Base-by-base conservation (phyloP, 1,139 yeast genomes). In the Taphrina pruni region DNA sequence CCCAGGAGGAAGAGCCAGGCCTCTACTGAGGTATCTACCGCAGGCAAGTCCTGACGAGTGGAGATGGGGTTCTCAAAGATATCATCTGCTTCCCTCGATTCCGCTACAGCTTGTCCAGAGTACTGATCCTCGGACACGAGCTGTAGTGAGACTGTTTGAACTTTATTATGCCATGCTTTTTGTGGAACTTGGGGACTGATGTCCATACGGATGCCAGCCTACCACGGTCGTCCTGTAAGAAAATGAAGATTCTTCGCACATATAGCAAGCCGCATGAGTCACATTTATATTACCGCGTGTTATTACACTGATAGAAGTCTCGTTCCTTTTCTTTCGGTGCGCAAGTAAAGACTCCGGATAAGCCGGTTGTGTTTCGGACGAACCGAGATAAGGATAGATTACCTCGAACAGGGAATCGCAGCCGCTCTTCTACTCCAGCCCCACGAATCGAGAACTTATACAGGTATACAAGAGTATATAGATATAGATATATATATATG, bases 1-100 rank as follows among this genome's bases (percentile, higher is more conserved):
- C 60, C 66, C n/a, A 55, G 35, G 12, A 62, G 58, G 14, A 62
- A 62, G 20, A 43, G 45, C 65, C 65, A 60, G 17, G 65, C 65
- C 26, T 60, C 43, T 6, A 35, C 11, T 14, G 65, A 60, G 11
- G 65, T 60, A 32, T 60, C 65, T 11, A 60, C 39, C 5, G 65
- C 65, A 5, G 65, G 65, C 6, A 58, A 54, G 17, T 56, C 54
- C 20, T 45, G 48, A 2, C 48, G 48, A n/a, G 48, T 17, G 48
- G 48, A 45, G 17, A n/a, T 20, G 32, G 32, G 32, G 4, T 26
- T 26, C 32, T 26, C 32, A 26, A 26, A 26, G 32, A 26, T 26
- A 26, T 26, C 32, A 2, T 26, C 32, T 4, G 32, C 32, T 45
- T 45, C 48, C 2, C 6, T 17, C 20, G 8, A 14, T 14, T 12